Evolutionary conservation across 148 eudicot genomes (phyloP).

Genomic region (Diospyros kaki): DNA sequence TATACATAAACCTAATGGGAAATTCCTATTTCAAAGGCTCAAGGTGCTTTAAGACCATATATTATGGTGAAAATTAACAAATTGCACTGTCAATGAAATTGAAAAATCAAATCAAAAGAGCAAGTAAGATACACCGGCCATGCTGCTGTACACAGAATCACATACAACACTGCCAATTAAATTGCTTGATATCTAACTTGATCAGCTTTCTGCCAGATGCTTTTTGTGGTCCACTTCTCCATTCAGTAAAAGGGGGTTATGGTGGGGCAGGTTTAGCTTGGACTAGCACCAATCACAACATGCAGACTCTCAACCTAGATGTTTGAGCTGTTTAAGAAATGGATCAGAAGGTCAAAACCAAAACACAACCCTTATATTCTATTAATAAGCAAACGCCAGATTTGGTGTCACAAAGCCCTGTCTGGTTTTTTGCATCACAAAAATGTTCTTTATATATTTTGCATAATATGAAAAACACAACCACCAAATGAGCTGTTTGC

Average conservation of each 20-base stretch:
- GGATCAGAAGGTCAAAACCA: not conserved
- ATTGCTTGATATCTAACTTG: not conserved
- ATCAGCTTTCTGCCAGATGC: not conserved
- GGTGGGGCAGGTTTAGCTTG: not conserved
- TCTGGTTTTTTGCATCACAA: not conserved
- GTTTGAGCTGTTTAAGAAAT: not conserved
- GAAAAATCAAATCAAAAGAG: not conserved
- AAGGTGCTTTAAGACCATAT: not conserved
- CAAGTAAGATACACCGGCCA: not conserved
- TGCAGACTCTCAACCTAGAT: not conserved
- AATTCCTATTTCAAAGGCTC: not conserved
- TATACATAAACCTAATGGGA: not conserved
- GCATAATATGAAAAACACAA: not conserved
- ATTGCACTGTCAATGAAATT: not conserved
- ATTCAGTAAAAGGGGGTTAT: not conserved
- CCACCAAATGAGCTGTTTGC: not conserved
- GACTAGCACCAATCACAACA: not conserved
- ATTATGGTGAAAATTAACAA: not conserved
- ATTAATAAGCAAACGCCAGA: not conserved
- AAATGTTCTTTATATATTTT: not conserved
- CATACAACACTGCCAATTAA: not conserved
- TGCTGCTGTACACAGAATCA: not conserved
- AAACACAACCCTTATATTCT: not conserved
- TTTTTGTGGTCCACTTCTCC: not conserved
- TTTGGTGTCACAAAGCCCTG: too few species aligned